Percentiles rank a stretch among this genome's conserved stretches.
Evolutionary conservation across 306 rosid genomes (phyloP).

Genomic region (Crotalaria pallida): DNA sequence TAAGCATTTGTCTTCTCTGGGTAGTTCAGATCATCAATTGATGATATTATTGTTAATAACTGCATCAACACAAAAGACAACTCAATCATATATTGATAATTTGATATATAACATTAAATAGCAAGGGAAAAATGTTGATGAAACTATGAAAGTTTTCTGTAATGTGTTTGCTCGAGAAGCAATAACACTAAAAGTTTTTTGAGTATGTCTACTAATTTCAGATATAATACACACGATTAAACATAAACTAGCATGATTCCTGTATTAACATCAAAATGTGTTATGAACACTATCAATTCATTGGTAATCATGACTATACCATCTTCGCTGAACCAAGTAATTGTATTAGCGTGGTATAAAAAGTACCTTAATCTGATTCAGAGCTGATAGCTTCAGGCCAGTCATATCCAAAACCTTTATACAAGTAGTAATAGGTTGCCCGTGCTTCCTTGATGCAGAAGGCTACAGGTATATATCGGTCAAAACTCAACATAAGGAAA

Average conservation of each 20-base stretch:
- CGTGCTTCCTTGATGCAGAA: slow-evolving; percentile 75
- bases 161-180: not conserved
- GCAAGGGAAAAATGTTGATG: not conserved
- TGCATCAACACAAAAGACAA: slow-evolving; percentile 38
- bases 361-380: slow-evolving; percentile 80
- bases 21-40: slow-evolving; percentile 92
- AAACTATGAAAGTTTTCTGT: not conserved
- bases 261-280: slow-evolving; percentile 4
- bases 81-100: not conserved
- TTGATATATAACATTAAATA: not conserved
- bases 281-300: not conserved
- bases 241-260: not conserved
- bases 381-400: slow-evolving; percentile 85
- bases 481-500: slow-evolving; percentile 23
- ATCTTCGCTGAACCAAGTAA: not conserved
- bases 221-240: not conserved
- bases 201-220: not conserved
- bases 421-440: slow-evolving; percentile 66
- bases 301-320: not conserved
- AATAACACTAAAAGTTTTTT: not conserved
- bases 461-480: slow-evolving; percentile 51
- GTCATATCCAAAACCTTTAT: slow-evolving; percentile 96
- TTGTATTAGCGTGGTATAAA: not conserved
- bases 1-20: slow-evolving; percentile 91
- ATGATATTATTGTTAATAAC: slow-evolving; percentile 75